phyloP scores from a whole-genome alignment of 148 eudicot species.

The Fagopyrum esculentum region DNA sequence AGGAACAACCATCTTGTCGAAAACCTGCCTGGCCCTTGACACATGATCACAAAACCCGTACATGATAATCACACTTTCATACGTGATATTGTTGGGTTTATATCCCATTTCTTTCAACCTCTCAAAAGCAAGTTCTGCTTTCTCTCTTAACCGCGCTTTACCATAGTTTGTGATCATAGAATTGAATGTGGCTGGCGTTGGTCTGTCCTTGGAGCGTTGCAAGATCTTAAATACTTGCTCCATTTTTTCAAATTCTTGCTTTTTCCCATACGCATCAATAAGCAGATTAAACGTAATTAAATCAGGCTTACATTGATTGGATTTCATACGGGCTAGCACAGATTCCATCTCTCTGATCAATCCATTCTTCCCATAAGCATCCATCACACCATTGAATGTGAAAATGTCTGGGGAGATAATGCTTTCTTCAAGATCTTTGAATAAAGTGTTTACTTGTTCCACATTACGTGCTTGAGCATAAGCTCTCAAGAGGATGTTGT shows the following conservation, averaged over 20 bases:
- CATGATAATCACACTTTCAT: conserved; percentile 79
- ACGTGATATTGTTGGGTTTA: conserved; percentile 63
- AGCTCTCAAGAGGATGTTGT: conserved; percentile 86
- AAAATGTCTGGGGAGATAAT: conserved; percentile 61
- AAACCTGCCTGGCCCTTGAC: conserved; percentile 66
- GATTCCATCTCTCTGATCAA: conserved; percentile 91
- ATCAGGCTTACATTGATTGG: conserved; percentile 70
- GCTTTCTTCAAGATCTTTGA: conserved; percentile 78
- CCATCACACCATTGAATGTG: conserved; percentile 93
- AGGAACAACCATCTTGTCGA: conserved; percentile 45
- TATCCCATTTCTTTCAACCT: conserved; percentile 64
- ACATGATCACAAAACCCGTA: conserved; percentile 75
- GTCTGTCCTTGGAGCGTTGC: conserved; percentile 71
- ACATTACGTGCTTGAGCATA: conserved; percentile 73
- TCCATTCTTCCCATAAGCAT: conserved; percentile 92
- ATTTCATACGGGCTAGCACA: conserved; percentile 69
- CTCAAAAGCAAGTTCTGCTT: conserved; percentile 56
- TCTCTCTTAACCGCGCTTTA: conserved; percentile 85
- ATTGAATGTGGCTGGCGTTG: conserved; percentile 81
- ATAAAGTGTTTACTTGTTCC: conserved; percentile 52
- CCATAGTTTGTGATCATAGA: conserved; percentile 95
- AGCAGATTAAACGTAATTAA: conserved; percentile 71
- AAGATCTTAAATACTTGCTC: conserved; percentile 85
- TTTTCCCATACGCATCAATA: conserved; percentile 90
- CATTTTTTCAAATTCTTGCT: conserved; percentile 90